These are phyloP conservation scores for Scleroderma bovista DNA, from an alignment of 768 basidiomycete genomes.

Conservation along the genomic window DNA sequence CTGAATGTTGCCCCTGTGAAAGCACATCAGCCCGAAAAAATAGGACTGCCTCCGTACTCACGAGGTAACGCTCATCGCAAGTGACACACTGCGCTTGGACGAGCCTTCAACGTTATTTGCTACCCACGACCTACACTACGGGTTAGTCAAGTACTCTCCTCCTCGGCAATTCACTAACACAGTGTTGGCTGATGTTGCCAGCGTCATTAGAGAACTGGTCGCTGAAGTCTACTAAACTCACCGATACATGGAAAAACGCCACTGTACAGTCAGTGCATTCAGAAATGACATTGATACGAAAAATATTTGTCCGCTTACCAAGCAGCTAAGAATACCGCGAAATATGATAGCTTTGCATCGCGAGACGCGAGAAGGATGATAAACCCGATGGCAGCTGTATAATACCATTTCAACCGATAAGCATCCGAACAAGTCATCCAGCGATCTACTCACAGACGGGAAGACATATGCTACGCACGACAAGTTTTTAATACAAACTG, in stretches of 20 bases:
- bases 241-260: conserved; percentile 74
- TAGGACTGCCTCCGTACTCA: conserved; percentile 23
- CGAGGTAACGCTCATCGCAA: conserved; percentile 68
- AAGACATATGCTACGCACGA: conserved; percentile 18
- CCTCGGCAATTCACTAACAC: conserved; percentile 33
- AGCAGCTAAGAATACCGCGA: conserved; percentile 67
- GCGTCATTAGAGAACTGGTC: not conserved
- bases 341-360: conserved; percentile 60
- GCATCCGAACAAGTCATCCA: not conserved
- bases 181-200: conserved; percentile 44
- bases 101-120: conserved; percentile 71
- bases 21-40: not conserved
- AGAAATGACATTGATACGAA: not conserved
- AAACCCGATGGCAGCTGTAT: conserved; percentile 53
- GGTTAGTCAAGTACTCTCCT: not conserved
- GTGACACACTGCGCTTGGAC: conserved; percentile 68
- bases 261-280: conserved; percentile 26
- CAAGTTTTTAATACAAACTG: not conserved
- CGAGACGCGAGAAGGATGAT: conserved; percentile 63
- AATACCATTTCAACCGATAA: conserved; percentile 7
- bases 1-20: conserved; percentile 59
- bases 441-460: conserved; percentile 16
- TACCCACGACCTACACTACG: conserved; percentile 40
- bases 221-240: conserved; percentile 29
- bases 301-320: conserved; percentile 36